Conservation (phyloP, 2,329 filamentous ascomycete genomes). For the Trichophyton rubrum region DNA sequence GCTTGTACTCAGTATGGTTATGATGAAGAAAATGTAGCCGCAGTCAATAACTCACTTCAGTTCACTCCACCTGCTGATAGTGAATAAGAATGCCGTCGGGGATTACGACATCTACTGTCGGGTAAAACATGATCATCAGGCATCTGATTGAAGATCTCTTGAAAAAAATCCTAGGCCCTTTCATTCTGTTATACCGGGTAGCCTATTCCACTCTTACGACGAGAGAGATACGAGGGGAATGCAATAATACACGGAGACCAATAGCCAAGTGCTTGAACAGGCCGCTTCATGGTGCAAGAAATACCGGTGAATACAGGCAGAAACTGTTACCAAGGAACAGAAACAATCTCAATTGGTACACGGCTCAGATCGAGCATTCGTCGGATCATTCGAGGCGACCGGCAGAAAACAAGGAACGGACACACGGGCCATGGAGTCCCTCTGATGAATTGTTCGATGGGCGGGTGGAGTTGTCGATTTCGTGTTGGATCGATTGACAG, state of each 20-base stretch:
- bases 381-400: background rate
- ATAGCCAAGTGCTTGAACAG: background rate
- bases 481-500: background rate
- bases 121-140: background rate
- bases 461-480: background rate
- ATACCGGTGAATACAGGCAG: too few relatives aligned
- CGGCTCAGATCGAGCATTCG: background rate
- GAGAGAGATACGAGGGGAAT: background rate
- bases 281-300: too few relatives aligned
- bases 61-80: background rate
- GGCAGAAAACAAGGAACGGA: background rate
- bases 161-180: too few relatives aligned
- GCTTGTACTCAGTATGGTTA: background rate
- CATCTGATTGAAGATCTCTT: background rate
- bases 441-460: background rate
- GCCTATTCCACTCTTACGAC: background rate
- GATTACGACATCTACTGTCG: background rate
- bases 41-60: background rate
- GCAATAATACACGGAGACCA: background rate
- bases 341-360: background rate
- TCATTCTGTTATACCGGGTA: background rate
- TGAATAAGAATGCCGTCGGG: background rate
- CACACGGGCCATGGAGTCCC: background rate
- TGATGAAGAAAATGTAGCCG: background rate
- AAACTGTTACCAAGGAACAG: background rate